A percentile compares a stretch with the other conserved stretches of the same genome.
These are phyloP conservation scores for Sphaerostilbella broomeana DNA, from an alignment of 2,329 filamentous ascomycete species.

Conservation along the genomic window DNA sequence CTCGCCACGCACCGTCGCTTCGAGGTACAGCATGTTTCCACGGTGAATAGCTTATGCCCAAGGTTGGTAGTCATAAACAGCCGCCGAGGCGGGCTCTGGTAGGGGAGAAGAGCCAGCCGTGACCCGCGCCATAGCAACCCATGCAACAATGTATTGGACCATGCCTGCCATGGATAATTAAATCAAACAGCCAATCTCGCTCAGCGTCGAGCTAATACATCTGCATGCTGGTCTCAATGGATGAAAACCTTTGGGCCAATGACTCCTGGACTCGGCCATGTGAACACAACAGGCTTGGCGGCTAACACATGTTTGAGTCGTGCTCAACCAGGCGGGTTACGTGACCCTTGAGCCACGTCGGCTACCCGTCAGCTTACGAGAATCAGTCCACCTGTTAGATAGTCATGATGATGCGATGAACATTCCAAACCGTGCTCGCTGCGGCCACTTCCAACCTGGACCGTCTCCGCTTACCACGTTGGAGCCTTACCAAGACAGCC, in stretches of 20 bases:
- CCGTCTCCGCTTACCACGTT: conserved; percentile 2
- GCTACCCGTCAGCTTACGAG: background rate
- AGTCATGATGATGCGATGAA: conserved; percentile 7
- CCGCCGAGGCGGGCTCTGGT: too few species aligned
- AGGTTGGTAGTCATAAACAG: too few species aligned
- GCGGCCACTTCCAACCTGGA: background rate
- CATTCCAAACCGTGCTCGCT: conserved; percentile 3
- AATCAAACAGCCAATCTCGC: background rate
- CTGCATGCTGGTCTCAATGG: background rate
- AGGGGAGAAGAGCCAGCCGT: too few species aligned
- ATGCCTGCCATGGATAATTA: background rate
- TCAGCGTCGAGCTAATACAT: background rate
- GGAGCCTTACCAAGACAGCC: conserved; percentile 4
- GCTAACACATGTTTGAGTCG: background rate
- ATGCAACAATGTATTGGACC: too few species aligned
- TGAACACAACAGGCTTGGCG: too few species aligned
- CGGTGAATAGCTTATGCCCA: background rate
- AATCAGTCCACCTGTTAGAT: conserved; percentile 10
- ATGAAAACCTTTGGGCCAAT: background rate
- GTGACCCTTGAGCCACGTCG: background rate
- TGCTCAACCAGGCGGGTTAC: too few species aligned
- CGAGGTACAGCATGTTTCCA: conserved; percentile 3
- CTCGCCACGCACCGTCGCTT: too few species aligned
- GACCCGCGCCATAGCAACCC: background rate
- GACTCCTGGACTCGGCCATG: too few species aligned